Conservation (phyloP, 345 rosid genomes). For the Passiflora organensis region DNA sequence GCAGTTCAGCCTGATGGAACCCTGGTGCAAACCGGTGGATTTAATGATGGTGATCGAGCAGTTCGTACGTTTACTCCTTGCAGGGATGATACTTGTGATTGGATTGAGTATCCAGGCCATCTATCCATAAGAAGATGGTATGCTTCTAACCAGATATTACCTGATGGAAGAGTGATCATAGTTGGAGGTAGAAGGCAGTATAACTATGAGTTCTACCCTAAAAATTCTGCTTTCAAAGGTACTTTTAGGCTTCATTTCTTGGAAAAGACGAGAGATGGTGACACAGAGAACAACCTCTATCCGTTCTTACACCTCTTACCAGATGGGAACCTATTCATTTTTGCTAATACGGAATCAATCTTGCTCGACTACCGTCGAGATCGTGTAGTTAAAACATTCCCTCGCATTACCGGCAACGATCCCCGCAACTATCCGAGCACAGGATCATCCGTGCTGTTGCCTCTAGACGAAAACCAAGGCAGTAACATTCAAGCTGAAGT, state of each 20-base stretch:
- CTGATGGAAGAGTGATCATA: constrained; percentile 64
- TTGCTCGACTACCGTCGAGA: constrained; percentile 52
- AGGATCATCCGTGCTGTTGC: constrained; percentile 75
- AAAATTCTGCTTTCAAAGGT: background rate
- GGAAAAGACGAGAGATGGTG: constrained; percentile 40
- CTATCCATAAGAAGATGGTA: constrained; percentile 71
- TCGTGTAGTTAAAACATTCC: constrained; percentile 47
- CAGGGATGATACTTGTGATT: constrained; percentile 38
- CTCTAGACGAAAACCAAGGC: constrained; percentile 47
- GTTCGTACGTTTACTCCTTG: constrained; percentile 57
- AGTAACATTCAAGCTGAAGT: constrained; percentile 39
- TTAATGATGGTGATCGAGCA: constrained; percentile 54
- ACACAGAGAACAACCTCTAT: constrained; percentile 69
- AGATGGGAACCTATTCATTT: constrained; percentile 74
- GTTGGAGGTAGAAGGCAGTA: constrained; percentile 72
- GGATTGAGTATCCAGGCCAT: constrained; percentile 55
- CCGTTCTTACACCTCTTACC: constrained; percentile 85
- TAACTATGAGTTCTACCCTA: constrained; percentile 63
- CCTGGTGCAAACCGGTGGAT: constrained; percentile 78
- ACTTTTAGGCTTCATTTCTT: constrained; percentile 37
- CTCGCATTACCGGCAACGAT: constrained; percentile 44
- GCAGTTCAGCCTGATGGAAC: constrained; percentile 59
- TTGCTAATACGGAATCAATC: constrained; percentile 68
- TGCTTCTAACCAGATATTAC: constrained; percentile 60
- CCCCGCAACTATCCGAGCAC: constrained; percentile 85